Evolutionary conservation across 2,329 filamentous ascomycete genomes (phyloP).

Genomic region (Paraphaeosphaeria sporulosa): DNA sequence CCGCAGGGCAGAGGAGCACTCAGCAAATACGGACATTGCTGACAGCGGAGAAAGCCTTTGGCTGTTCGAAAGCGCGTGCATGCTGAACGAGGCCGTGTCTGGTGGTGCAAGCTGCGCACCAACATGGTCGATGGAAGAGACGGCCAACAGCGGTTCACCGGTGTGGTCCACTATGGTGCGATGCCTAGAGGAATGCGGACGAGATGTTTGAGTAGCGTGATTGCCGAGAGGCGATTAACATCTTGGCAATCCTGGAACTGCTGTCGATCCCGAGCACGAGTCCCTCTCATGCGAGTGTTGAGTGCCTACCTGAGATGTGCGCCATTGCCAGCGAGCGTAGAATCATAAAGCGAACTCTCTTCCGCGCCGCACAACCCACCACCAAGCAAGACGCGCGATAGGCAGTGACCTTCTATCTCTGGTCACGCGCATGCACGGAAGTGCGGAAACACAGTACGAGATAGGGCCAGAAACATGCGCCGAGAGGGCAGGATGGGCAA

Average conservation of each 20-base stretch:
- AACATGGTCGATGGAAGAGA: neutral
- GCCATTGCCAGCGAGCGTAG: neutral
- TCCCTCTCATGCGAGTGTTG: no score
- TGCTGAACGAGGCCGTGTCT: neutral
- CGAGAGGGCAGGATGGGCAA: neutral
- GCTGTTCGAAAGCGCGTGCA: no score
- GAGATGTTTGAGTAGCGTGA: no score
- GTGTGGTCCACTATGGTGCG: neutral
- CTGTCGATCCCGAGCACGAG: no score
- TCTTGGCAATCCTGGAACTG: neutral
- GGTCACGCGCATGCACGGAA: neutral
- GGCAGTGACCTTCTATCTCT: neutral
- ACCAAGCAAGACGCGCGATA: neutral
- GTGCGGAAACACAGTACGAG: neutral
- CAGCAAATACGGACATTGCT: no score
- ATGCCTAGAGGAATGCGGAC: no score
- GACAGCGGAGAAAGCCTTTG: no score
- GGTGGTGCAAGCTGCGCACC: neutral
- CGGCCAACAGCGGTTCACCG: neutral
- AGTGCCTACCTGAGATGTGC: no score
- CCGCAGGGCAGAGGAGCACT: no score
- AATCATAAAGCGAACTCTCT: neutral
- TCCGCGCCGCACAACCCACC: neutral
- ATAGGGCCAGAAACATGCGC: neutral
- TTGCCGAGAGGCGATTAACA: neutral